Conservation (phyloP, 2,329 filamentous ascomycete genomes). For the Penicillium sp. region DNA sequence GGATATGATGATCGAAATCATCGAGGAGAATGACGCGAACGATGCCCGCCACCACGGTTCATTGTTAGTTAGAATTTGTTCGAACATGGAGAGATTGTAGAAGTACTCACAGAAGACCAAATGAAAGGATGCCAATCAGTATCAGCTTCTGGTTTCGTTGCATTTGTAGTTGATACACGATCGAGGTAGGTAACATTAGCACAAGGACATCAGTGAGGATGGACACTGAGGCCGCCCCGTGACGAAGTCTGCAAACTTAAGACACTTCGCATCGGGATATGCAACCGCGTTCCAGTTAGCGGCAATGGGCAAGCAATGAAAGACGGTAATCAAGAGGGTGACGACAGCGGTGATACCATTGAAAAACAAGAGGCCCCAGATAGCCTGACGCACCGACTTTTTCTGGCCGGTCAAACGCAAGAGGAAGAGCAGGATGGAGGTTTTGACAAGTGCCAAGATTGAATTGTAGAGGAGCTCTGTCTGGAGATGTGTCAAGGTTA, state of each 20-base stretch:
- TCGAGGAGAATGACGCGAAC: conserved; percentile 10
- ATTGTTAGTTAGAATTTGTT: neutral
- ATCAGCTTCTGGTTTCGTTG: conserved; percentile 9
- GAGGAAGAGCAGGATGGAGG: conserved; percentile 10
- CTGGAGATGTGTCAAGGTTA: neutral
- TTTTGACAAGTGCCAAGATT: conserved; percentile 9
- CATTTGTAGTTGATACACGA: conserved; percentile 11
- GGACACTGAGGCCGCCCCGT: conserved; percentile 8
- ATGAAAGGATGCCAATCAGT: conserved; percentile 10
- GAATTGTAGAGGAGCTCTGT: conserved; percentile 12
- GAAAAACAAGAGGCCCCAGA: conserved; percentile 7
- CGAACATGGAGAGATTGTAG: too few relatives aligned
- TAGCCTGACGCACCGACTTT: conserved; percentile 1
- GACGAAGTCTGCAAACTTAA: conserved; percentile 11
- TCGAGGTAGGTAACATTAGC: conserved; percentile 7
- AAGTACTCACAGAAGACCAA: conserved; percentile 9
- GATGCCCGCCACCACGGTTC: conserved; percentile 8
- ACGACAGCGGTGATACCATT: neutral
- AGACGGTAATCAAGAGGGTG: conserved; percentile 9
- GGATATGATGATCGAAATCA: conserved; percentile 5
- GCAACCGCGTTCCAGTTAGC: conserved; percentile 5
- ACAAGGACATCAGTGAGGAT: conserved; percentile 7
- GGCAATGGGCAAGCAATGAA: conserved; percentile 6
- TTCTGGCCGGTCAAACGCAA: conserved; percentile 10
- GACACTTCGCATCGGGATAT: conserved; percentile 5